Base-by-base conservation (phyloP, 2,329 filamentous ascomycete genomes). In the Lachnellula suecica region DNA sequence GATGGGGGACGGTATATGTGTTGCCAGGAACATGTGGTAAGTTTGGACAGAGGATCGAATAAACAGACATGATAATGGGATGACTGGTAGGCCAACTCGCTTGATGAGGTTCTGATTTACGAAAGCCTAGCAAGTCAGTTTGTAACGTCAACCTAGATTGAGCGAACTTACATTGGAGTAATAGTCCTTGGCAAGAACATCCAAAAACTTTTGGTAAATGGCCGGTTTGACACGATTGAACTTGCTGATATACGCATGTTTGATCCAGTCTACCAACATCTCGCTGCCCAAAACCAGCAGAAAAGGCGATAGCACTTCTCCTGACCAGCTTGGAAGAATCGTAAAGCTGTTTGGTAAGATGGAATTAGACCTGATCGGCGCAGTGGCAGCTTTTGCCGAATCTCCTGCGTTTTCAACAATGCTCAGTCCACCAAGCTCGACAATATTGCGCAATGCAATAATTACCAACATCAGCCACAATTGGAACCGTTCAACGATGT, bases 401-500 rank as follows among this genome's bases (percentile, higher is more conserved):
- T 77, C 73, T 15, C 73, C 63, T n/a, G 73, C 79, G 20, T 44
- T 34, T 11, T 40, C 53, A 15, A 61, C 77, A 0, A 85, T 75
- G 0, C 85, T 92, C 29, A 97, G 76, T 0, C 91, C 91, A 4
- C 94, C 93, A 0, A 97, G 91, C 70, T 99, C 94, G 20, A 99
- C 91, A 37, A 99, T 88, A 66, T 99, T 99, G 49, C 94, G 88
- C 70, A 96, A 87, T 8, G 91, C 94, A 56, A 99, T 97, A 66
- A 99, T 97, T 58, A 94, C 81, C 1, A 99, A 80, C 87, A 99
- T 97, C 43, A 99, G 83, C 91, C 93, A 97, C 2, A 99, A 81
- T 66, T 99, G 94, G 64, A 99, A 99, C 1, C 94, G 84, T 71
- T 99, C 94, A 2, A 99, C 94, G 29, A 99, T 87, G 67, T 99